phyloP scores from a whole-genome alignment of 768 basidiomycete genomes.

The Cyclocybe aegerita region DNA sequence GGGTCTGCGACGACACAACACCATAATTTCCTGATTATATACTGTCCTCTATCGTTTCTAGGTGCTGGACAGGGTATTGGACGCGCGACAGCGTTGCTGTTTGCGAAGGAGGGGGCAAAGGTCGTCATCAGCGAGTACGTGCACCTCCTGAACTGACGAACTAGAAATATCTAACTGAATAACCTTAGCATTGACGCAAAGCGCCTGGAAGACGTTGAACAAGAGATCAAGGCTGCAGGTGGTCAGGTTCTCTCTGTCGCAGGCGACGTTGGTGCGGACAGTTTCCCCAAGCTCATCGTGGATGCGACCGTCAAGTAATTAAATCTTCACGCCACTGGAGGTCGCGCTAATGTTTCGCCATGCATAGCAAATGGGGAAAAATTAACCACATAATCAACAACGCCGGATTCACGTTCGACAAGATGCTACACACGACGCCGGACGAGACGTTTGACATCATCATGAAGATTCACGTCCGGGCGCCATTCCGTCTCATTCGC shows the following conservation, averaged over 20 bases:
- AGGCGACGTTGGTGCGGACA: constrained; percentile 81
- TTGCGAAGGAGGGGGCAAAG: constrained; percentile 84
- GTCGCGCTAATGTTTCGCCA: neutral
- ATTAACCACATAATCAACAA: constrained; percentile 90
- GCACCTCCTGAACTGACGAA: neutral
- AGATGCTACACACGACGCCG: constrained; percentile 85
- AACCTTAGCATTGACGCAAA: constrained; percentile 66
- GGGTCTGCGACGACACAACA: neutral
- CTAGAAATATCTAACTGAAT: neutral
- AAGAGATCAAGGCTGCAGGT: constrained; percentile 71
- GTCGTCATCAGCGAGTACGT: constrained; percentile 81
- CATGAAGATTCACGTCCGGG: constrained; percentile 80
- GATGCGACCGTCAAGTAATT: constrained; percentile 71
- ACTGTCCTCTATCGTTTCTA: constrained; percentile 21
- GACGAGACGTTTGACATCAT: constrained; percentile 84
- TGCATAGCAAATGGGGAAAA: constrained; percentile 69
- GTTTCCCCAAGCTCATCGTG: constrained; percentile 78
- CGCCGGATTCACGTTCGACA: constrained; percentile 80
- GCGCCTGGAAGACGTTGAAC: constrained; percentile 63
- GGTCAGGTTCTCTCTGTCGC: constrained; percentile 74
- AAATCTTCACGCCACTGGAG: too few species aligned
- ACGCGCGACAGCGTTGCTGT: constrained; percentile 68
- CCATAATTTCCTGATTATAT: neutral
- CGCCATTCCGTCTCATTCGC: constrained; percentile 82
- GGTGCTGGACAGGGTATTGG: constrained; percentile 87